These are phyloP conservation scores for Podospora sp. DNA, from an alignment of 495 filamentous ascomycete genomes.

Conservation along the genomic window DNA sequence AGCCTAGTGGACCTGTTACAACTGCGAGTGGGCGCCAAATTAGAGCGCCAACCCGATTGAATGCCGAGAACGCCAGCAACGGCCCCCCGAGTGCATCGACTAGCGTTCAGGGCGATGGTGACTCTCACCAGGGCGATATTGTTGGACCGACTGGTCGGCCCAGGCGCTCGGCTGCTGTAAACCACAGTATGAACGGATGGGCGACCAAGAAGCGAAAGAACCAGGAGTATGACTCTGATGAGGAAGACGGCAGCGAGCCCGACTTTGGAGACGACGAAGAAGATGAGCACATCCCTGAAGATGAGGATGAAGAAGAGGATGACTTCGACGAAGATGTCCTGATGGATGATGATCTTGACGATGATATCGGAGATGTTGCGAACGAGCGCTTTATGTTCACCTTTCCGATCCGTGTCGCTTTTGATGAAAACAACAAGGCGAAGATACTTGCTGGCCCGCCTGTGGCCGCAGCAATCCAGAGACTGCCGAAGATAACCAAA, in stretches of 20 bases:
- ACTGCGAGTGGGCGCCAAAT: slow-evolving; percentile 92
- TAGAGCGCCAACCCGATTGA: slow-evolving; percentile 71
- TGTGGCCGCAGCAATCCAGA: slow-evolving; percentile 10
- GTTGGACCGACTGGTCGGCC: slow-evolving; percentile 39
- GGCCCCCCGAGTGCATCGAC: slow-evolving; percentile 39
- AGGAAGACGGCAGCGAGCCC: slow-evolving; percentile 63
- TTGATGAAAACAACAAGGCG: slow-evolving; percentile 37
- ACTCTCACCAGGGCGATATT: slow-evolving; percentile 29
- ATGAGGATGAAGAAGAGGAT: slow-evolving; percentile 60
- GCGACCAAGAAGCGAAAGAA: slow-evolving; percentile 66
- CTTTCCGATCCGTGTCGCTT: slow-evolving; percentile 48
- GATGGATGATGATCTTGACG: slow-evolving; percentile 52
- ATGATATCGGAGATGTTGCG: slow-evolving; percentile 45
- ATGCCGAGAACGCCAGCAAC: slow-evolving; percentile 67
- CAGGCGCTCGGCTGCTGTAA: slow-evolving; percentile 44
- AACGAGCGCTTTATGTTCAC: slow-evolving; percentile 56
- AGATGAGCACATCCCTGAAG: slow-evolving; percentile 52
- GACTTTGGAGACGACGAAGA: slow-evolving; percentile 65
- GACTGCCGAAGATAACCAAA: slow-evolving; percentile 16
- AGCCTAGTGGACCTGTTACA: slow-evolving; percentile 71
- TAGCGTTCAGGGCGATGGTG: slow-evolving; percentile 40
- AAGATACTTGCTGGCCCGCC: slow-evolving; percentile 31
- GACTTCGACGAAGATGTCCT: slow-evolving; percentile 60
- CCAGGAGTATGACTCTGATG: slow-evolving; percentile 71
- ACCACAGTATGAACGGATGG: slow-evolving; percentile 50